Evolutionary conservation across 2,329 filamentous ascomycete species (phyloP), one percentile per base, ranked within the genome.

Genomic region (Zasmidium citrigriseum): DNA sequence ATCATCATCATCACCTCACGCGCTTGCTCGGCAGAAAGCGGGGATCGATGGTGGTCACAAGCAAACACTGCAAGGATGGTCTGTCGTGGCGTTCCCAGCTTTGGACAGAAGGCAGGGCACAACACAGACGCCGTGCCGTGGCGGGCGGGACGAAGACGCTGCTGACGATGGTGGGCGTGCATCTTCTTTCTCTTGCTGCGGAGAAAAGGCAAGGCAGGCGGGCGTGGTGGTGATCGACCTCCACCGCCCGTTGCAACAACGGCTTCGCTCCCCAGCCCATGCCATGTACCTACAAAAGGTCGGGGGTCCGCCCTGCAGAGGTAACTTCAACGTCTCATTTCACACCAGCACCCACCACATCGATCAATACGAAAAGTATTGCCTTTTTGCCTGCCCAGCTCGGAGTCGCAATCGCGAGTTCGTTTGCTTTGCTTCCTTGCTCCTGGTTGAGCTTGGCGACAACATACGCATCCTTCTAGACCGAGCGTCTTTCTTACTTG

Each of bases 21-120:
- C 34, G 7, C 27, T 12, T 48, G 46, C 46, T 24, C 46, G n/a
- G 12, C 23, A 14, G 4, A 27, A 18, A 20, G 7, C 21, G n/a
- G 34, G 34, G 22, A 23, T 44, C 46, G 53, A 25, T 41, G 52
- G 14, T 21, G 54, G 54, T 56, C 54, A 56, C 54, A 49, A 48
- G 51, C 51, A 3, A 7, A 50, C 24, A 29, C 10, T 29, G 24
- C 47, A 50, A 29, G 47, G 47, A 21, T 41, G 4, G 49, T 41
- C 34, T 4, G 34, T 41, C 34, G 34, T 41, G 34, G 34, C 34
- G 34, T 41, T n/a, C n/a, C 34, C 34, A 41, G 34, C 34, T 7
- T 9, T n/a, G n/a, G n/a, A n/a, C n/a, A n/a, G 34, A n/a, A 41
- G 34, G 34, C 34, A 41, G 34, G 34, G 34, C 34, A 16, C 27